These are phyloP conservation scores for Delphinella strobiligena DNA, from an alignment of 2,329 filamentous ascomycete genomes.

Conservation along the genomic window DNA sequence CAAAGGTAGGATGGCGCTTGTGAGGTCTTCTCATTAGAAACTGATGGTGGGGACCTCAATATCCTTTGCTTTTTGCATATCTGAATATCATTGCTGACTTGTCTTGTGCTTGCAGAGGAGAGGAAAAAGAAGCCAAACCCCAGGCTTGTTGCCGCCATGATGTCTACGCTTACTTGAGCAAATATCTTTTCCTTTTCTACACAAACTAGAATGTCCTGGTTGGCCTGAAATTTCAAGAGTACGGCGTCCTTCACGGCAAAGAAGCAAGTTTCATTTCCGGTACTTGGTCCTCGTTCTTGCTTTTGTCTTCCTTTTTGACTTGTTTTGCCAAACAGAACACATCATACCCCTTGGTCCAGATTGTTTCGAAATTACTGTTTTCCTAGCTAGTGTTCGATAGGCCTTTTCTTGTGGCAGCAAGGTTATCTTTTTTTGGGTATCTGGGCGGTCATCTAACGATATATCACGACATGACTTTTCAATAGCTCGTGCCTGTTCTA, in stretches of 20 bases:
- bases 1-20: slow-evolving; percentile 91
- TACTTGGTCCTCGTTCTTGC: not conserved
- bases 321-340: not conserved
- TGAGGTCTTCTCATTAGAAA: slow-evolving; percentile 59
- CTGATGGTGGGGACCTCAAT: slow-evolving; percentile 19
- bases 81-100: not conserved
- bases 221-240: not conserved
- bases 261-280: too few relatives aligned
- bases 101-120: slow-evolving; percentile 18
- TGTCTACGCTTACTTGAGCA: slow-evolving; percentile 28
- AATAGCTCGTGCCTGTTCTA: too few relatives aligned
- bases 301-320: not conserved
- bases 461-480: too few relatives aligned
- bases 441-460: too few relatives aligned
- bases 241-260: not conserved
- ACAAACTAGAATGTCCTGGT: not conserved
- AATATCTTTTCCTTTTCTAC: not conserved
- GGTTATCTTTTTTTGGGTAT: too few relatives aligned
- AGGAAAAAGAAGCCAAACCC: slow-evolving; percentile 27
- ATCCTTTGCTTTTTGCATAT: slow-evolving; percentile 3
- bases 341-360: not conserved
- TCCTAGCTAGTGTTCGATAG: too few relatives aligned
- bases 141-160: slow-evolving; percentile 31
- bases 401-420: too few relatives aligned
- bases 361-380: too few relatives aligned